These are phyloP conservation scores for Quercus lobata DNA, from an alignment of 331 rosid species.

Conservation along the genomic window DNA sequence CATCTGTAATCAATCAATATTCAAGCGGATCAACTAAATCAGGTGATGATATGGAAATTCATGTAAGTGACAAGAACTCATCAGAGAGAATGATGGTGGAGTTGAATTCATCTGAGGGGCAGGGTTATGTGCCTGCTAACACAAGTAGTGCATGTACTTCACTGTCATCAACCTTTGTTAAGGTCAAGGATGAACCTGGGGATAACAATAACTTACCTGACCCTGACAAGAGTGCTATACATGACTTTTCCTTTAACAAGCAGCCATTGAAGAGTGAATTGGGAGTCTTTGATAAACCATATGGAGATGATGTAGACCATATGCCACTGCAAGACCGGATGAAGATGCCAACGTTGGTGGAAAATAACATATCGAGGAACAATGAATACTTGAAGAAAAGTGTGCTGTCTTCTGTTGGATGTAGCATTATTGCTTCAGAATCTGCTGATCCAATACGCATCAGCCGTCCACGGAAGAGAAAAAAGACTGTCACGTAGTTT, in stretches of 20 bases:
- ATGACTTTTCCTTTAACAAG: conserved; percentile 26
- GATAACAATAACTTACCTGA: conserved; percentile 32
- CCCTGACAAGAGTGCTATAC: conserved; percentile 22
- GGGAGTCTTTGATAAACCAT: conserved; percentile 19
- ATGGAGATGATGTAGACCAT: conserved; percentile 48
- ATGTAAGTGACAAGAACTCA: conserved; percentile 25
- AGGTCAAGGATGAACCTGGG: conserved; percentile 69
- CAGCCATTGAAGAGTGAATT: conserved; percentile 49
- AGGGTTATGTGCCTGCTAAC: conserved; percentile 20
- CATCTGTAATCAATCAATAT: conserved; percentile 15
- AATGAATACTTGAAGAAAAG: conserved; percentile 26
- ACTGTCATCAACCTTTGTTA: conserved; percentile 29
- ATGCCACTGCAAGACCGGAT: conserved; percentile 57
- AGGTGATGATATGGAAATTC: conserved; percentile 12
- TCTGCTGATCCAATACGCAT: conserved; percentile 34
- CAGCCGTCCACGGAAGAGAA: conserved; percentile 52
- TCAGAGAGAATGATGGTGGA: conserved; percentile 27
- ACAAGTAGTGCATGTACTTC: conserved; percentile 29
- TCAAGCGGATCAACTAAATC: conserved; percentile 10
- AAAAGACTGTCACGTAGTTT: conserved; percentile 81
- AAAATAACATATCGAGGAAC: conserved; percentile 22
- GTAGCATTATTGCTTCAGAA: conserved; percentile 28
- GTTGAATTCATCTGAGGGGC: conserved; percentile 34
- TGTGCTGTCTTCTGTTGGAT: conserved; percentile 26
- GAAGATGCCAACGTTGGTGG: conserved; percentile 35